Evolutionary conservation across 1,284 basidiomycete genomes (phyloP).

Genomic region (Pseudozyma tsukubaensis): DNA sequence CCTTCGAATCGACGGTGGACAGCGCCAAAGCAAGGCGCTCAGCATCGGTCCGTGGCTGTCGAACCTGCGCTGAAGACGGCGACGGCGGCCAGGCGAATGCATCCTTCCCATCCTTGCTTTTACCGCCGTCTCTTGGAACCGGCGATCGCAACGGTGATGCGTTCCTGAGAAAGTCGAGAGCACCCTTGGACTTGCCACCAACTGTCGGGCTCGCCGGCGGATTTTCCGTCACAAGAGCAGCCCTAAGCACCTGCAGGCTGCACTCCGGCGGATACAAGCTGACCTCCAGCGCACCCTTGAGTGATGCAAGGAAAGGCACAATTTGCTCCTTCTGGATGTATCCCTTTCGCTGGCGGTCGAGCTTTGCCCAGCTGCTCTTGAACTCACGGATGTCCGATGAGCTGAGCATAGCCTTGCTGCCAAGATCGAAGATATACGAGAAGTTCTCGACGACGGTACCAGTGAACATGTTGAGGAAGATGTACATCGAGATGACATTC

Average conservation of each 20-base stretch:
- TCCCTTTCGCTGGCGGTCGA: conserved; percentile 82
- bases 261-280: conserved; percentile 50
- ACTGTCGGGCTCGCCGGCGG: conserved; percentile 10
- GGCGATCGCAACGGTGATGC: conserved; percentile 42
- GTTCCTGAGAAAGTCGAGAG: conserved; percentile 32
- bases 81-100: conserved; percentile 32
- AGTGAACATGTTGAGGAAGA: conserved; percentile 79
- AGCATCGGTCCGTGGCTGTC: conserved; percentile 23
- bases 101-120: conserved; percentile 17
- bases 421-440: conserved; percentile 92
- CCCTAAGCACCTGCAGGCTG: conserved; percentile 38
- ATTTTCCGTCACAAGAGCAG: conserved; percentile 11
- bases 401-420: conserved; percentile 83
- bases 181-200: conserved; percentile 25
- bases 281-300: conserved; percentile 63
- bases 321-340: conserved; percentile 80
- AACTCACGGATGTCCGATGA: conserved; percentile 77
- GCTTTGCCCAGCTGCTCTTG: conserved; percentile 92
- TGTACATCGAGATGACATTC: conserved; percentile 91
- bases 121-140: conserved; percentile 11
- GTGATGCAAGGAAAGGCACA: conserved; percentile 77
- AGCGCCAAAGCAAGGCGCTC: conserved; percentile 39
- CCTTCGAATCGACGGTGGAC: conserved; percentile 31
- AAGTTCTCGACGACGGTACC: conserved; percentile 97
- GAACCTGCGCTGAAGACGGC: conserved; percentile 7